A percentile compares a stretch with the other conserved stretches of the same genome.
Evolutionary conservation across 768 basidiomycete species (phyloP).

Genomic region (Naganishia friedmannii): DNA sequence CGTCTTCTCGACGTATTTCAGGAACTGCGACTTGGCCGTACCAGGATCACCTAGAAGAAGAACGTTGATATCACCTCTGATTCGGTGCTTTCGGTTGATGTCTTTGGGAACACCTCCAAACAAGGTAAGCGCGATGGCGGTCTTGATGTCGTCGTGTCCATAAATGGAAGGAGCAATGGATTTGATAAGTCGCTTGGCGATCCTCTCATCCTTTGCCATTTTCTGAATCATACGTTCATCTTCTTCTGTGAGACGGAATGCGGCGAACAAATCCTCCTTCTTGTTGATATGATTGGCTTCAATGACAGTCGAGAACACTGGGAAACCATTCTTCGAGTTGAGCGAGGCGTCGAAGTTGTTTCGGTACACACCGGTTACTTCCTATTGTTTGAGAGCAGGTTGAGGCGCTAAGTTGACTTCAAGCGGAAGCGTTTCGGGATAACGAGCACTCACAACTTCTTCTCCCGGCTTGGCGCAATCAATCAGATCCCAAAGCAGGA

Average conservation of each 20-base stretch:
- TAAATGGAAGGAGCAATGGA: constrained; percentile 99
- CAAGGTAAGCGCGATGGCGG: constrained; percentile 87
- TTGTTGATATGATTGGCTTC: constrained; percentile 99
- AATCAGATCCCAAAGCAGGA: constrained; percentile 95
- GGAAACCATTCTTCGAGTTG: constrained; percentile 98
- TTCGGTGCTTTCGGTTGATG: constrained; percentile 90
- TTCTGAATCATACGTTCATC: constrained; percentile 88
- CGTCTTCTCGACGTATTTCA: constrained; percentile 98
- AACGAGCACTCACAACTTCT: constrained; percentile 69
- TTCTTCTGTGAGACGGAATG: constrained; percentile 93
- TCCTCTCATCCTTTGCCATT: constrained; percentile 85
- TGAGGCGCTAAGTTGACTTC: not conserved
- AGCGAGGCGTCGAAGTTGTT: constrained; percentile 98
- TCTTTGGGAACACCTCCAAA: constrained; percentile 94
- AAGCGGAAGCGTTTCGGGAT: not conserved
- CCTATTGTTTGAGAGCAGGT: constrained; percentile 57
- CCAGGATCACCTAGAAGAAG: constrained; percentile 95
- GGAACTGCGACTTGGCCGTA: constrained; percentile 97
- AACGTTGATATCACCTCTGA: constrained; percentile 96
- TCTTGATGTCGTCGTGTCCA: constrained; percentile 98
- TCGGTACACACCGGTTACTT: constrained; percentile 95
- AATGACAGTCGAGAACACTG: constrained; percentile 95
- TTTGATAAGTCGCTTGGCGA: constrained; percentile 95
- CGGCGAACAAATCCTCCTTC: constrained; percentile 98
- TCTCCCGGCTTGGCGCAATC: constrained; percentile 98